Percentiles rank a stretch among this genome's conserved stretches.
Evolutionary conservation across 306 rosid species (phyloP).

Genomic region (Psophocarpus tetragonolobus): DNA sequence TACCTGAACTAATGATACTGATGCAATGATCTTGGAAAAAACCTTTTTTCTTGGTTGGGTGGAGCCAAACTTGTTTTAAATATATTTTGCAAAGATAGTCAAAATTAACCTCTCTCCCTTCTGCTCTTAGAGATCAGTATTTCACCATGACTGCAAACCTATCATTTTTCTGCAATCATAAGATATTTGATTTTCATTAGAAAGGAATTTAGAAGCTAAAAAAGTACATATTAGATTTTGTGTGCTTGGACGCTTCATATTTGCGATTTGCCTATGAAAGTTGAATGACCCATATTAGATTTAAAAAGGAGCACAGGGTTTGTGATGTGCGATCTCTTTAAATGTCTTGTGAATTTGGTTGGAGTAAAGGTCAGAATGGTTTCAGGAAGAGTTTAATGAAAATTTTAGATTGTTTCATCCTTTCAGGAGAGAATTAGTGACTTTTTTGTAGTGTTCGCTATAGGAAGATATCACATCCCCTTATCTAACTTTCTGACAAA

Average conservation of each 20-base stretch:
- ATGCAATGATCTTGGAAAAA: not conserved
- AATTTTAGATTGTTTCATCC: not conserved
- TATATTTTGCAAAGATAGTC: not conserved
- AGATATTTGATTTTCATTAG: not conserved
- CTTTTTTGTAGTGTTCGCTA: not conserved
- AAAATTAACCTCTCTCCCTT: not conserved
- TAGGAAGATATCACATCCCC: conserved; percentile 9
- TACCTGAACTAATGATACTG: not conserved
- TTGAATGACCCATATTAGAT: not conserved
- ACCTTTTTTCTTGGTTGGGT: not conserved
- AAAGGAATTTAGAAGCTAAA: not conserved
- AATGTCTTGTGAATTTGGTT: not conserved
- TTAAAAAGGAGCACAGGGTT: not conserved
- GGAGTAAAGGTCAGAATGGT: not conserved
- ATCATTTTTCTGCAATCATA: not conserved
- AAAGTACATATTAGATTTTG: not conserved
- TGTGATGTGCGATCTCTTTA: not conserved
- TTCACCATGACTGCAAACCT: not conserved
- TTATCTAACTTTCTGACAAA: not conserved
- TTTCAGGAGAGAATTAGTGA: not conserved
- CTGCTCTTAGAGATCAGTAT: not conserved
- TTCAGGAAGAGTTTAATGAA: not conserved
- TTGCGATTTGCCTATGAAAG: not conserved
- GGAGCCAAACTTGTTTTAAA: not conserved
- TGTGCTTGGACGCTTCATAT: not conserved